Percentiles rank a stretch among this genome's conserved stretches.
These are phyloP conservation scores for Globisporangium viniferum DNA, from an alignment of 352 stramenopile species.

Conservation along the genomic window DNA sequence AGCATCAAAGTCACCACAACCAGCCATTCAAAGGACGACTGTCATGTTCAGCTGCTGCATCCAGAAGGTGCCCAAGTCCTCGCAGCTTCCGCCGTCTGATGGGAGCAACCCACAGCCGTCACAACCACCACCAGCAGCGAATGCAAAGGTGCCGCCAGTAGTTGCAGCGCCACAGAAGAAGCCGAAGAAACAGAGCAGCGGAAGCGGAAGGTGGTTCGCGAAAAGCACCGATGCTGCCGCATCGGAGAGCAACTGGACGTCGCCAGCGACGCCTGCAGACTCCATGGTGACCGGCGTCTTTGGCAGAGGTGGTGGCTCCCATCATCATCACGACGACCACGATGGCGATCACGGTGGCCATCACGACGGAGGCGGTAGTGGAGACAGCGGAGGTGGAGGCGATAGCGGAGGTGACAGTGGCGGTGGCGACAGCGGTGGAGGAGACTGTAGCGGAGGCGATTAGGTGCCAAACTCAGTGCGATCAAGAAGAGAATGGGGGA, in stretches of 20 bases:
- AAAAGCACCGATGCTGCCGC: neutral
- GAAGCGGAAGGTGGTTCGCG: neutral
- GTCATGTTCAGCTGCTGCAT: slow-evolving; percentile 3
- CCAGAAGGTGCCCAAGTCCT: neutral
- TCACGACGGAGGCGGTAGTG: neutral
- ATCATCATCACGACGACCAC: neutral
- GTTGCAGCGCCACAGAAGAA: neutral
- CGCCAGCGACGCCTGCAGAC: neutral
- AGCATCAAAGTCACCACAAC: neutral
- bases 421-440: neutral
- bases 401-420: neutral
- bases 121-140: neutral
- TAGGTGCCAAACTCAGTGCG: neutral
- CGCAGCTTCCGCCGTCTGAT: neutral
- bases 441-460: neutral
- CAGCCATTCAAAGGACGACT: neutral
- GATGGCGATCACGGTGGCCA: neutral
- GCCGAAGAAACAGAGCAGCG: neutral
- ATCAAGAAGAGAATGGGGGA: neutral
- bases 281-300: neutral
- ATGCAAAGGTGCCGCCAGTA: neutral
- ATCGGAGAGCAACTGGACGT: neutral
- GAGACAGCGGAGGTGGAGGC: neutral
- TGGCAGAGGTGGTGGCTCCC: neutral
- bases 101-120: neutral